Evolutionary conservation across 306 rosid species (phyloP), one percentile per base, ranked within the genome.

Genomic region (Rosa chinensis): DNA sequence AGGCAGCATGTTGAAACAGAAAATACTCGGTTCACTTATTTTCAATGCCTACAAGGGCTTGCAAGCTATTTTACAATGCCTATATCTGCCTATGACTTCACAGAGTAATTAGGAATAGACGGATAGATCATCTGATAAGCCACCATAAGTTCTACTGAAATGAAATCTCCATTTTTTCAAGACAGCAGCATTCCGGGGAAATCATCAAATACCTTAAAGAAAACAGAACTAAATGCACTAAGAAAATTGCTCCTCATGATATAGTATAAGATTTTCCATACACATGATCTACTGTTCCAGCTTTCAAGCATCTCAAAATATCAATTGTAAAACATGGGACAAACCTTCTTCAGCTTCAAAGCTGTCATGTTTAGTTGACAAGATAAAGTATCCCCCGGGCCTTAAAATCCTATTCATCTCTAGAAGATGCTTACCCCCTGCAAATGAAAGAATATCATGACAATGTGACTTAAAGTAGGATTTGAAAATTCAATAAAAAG

Each of bases 321-420:
- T 37, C 1, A 72, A 32, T 17, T 16, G 32, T 20, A 74, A 40
- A 62, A 25, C 74, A 74, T 20, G 77, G 67, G 82, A 63, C 81
- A 77, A 80, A 93, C 99, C 99, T 95, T 92, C 98, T 86, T 89
- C 98, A 67, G 81, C 96, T 90, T 95, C 99, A 61, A 89, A 85
- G 83, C 82, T 83, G 74, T 90, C 94, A 64, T 90, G 96, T 86
- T 87, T 92, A 70, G 97, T 83, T 69, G 98, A 92, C 87, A 92
- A 84, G 75, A 93, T 75, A 86, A 91, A 95, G 93, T 92, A 95
- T 70, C 99, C 99, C 4, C 96, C 87, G 0, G 98, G 96, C 77
- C 99, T 81, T 83, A 95, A 86, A 83, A 95, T 85, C 77, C 99
- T 86, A 80, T 95, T 95, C 91, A 95, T 91, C 90, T 95, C 99